phyloP scores from a whole-genome alignment of 805 yeast genomes.

The Barnettozyma sp. region DNA sequence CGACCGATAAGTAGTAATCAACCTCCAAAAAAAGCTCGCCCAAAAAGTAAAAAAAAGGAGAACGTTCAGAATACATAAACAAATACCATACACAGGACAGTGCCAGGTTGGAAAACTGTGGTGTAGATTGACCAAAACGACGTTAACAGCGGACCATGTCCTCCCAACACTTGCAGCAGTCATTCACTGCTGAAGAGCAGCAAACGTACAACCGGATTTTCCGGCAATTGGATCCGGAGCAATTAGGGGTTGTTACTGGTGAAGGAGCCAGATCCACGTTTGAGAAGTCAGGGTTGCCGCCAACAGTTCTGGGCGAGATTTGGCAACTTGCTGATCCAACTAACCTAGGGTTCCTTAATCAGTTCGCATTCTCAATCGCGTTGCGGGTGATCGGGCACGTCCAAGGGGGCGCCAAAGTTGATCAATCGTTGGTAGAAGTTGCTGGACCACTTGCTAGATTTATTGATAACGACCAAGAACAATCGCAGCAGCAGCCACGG shows the following conservation, averaged over 20 bases:
- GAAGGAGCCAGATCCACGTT: conserved; percentile 76
- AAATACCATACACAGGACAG: too few relatives aligned
- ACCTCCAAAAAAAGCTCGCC: too few relatives aligned
- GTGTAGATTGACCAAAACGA: too few relatives aligned
- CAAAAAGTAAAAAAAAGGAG: too few relatives aligned
- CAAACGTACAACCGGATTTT: conserved; percentile 68
- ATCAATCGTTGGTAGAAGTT: conserved; percentile 46
- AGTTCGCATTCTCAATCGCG: conserved; percentile 75
- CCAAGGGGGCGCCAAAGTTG: conserved; percentile 60
- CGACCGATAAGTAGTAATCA: too few relatives aligned
- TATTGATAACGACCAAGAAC: conserved; percentile 20
- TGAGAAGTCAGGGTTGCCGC: conserved; percentile 79
- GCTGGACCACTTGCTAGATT: conserved; percentile 66
- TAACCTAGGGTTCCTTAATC: conserved; percentile 78
- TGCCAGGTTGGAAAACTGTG: too few relatives aligned
- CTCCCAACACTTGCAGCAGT: conserved; percentile 24
- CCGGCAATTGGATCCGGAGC: conserved; percentile 70
- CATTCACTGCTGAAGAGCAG: conserved; percentile 67
- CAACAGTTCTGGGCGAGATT: conserved; percentile 74
- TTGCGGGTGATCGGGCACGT: conserved; percentile 85
- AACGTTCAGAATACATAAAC: too few relatives aligned
- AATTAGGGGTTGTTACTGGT: conserved; percentile 80
- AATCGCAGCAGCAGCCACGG: not conserved
- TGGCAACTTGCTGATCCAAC: conserved; percentile 94
- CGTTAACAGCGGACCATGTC: too few relatives aligned